phyloP scores from a whole-genome alignment of 139 green algal species.

The Tetradesmus lagerheimii region DNA sequence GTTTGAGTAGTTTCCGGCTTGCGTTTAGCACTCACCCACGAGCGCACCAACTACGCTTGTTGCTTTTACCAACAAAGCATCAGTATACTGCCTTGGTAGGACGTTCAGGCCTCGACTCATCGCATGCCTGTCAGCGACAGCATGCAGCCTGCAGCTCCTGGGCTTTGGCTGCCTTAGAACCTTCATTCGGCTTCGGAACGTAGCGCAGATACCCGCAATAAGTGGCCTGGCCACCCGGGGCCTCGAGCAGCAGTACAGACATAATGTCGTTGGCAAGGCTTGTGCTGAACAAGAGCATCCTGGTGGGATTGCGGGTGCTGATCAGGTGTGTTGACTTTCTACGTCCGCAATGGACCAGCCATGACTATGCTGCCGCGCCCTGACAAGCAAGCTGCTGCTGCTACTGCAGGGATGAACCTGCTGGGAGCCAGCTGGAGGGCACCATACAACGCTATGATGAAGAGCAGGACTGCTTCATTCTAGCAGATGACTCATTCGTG shows the following conservation, averaged over 20 bases:
- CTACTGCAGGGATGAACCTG: slow-evolving; percentile 12
- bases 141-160: neutral
- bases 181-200: neutral
- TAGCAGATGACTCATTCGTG: neutral
- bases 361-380: neutral
- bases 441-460: slow-evolving; percentile 13
- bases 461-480: slow-evolving; percentile 17
- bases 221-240: neutral
- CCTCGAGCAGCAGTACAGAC: neutral
- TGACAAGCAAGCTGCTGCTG: neutral
- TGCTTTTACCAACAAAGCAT: no score
- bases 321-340: neutral
- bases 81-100: no score
- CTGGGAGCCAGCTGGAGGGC: neutral
- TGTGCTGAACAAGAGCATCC: slow-evolving; percentile 8
- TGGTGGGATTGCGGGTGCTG: slow-evolving; percentile 23
- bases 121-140: neutral
- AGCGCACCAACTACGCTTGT: no score
- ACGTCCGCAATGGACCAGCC: neutral
- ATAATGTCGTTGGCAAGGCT: slow-evolving; percentile 32
- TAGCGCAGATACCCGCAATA: no score
- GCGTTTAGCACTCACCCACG: no score
- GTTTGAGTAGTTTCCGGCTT: no score
- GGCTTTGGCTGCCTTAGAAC: neutral
- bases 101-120: neutral